Conservation (phyloP, 768 basidiomycete genomes). For the Leccinum longicurvipes region DNA sequence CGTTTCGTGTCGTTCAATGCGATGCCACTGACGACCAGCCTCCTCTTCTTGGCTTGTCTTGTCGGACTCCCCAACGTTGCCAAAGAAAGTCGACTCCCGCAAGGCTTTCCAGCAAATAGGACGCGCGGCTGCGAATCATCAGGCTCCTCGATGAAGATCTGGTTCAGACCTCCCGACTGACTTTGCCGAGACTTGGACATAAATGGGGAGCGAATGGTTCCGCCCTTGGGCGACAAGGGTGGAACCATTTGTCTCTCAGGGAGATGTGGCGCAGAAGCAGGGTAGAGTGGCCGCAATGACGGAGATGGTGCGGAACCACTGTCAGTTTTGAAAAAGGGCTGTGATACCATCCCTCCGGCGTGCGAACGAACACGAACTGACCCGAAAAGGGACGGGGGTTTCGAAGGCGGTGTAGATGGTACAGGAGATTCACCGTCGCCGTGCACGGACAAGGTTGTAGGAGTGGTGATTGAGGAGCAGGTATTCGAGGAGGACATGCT, state of each 20-base stretch:
- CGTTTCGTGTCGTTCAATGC: conserved; percentile 55
- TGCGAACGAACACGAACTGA: conserved; percentile 33
- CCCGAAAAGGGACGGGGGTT: conserved; percentile 32
- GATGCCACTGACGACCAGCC: conserved; percentile 69
- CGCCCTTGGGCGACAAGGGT: conserved; percentile 29
- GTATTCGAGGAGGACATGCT: conserved; percentile 63
- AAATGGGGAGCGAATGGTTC: conserved; percentile 34
- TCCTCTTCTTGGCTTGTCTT: conserved; percentile 52
- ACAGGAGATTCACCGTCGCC: conserved; percentile 36
- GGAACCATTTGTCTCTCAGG: conserved; percentile 34
- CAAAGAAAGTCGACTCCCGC: conserved; percentile 28
- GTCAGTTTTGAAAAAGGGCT: conserved; percentile 33
- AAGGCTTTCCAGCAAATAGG: conserved; percentile 25
- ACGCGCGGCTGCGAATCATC: conserved; percentile 28
- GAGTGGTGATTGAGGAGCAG: conserved; percentile 43
- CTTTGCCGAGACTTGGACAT: conserved; percentile 17
- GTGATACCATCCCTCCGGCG: conserved; percentile 25
- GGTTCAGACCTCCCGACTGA: conserved; percentile 11
- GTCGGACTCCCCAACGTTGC: conserved; percentile 35
- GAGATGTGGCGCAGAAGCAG: conserved; percentile 38
- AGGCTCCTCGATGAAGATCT: conserved; percentile 27
- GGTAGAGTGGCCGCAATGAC: conserved; percentile 37
- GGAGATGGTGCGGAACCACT: conserved; percentile 28
- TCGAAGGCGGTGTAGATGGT: conserved; percentile 38
- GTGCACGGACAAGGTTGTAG: conserved; percentile 35